A percentile compares a stretch with the other conserved stretches of the same genome.
Evolutionary conservation across 257 asterid species (phyloP).

Genomic region (Cinchona pubescens): DNA sequence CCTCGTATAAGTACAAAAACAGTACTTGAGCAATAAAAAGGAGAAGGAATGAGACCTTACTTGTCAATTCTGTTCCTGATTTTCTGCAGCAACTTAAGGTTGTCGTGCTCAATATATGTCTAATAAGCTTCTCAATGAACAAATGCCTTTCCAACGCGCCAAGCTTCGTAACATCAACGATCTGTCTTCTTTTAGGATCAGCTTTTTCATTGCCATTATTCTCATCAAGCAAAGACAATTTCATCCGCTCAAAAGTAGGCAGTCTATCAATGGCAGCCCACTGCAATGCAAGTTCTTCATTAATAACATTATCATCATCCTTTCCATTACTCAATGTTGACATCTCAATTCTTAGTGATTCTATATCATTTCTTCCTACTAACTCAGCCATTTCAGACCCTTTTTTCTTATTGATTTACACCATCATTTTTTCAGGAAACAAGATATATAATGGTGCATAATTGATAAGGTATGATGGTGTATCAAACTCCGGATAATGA

Average conservation of each 20-base stretch:
- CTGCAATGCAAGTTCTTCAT: conserved; percentile 30
- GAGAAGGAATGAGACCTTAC: conserved; percentile 17
- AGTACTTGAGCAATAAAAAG: too few relatives aligned
- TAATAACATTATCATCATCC: conserved; percentile 12
- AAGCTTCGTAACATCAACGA: conserved; percentile 42
- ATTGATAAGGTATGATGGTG: too few relatives aligned
- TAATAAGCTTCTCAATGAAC: conserved; percentile 34
- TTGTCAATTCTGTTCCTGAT: conserved; percentile 34
- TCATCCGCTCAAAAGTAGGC: conserved; percentile 35
- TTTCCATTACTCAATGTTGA: conserved; percentile 9
- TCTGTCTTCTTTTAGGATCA: conserved; percentile 9
- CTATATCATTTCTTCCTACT: conserved; percentile 15
- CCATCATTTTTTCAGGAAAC: too few relatives aligned
- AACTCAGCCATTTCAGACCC: conserved; percentile 18
- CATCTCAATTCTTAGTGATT: conserved; percentile 18
- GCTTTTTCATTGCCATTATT: conserved; percentile 12
- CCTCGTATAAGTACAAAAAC: background rate
- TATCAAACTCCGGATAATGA: too few relatives aligned
- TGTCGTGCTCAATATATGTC: conserved; percentile 36
- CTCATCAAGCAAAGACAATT: conserved; percentile 27
- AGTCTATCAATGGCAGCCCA: conserved; percentile 48
- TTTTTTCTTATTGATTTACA: too few relatives aligned
- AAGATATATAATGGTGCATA: too few relatives aligned
- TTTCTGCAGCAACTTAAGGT: conserved; percentile 33
- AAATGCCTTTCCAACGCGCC: conserved; percentile 28